Evolutionary conservation across 352 stramenopile genomes (phyloP).

Genomic region (Nothophytophthora sp.): DNA sequence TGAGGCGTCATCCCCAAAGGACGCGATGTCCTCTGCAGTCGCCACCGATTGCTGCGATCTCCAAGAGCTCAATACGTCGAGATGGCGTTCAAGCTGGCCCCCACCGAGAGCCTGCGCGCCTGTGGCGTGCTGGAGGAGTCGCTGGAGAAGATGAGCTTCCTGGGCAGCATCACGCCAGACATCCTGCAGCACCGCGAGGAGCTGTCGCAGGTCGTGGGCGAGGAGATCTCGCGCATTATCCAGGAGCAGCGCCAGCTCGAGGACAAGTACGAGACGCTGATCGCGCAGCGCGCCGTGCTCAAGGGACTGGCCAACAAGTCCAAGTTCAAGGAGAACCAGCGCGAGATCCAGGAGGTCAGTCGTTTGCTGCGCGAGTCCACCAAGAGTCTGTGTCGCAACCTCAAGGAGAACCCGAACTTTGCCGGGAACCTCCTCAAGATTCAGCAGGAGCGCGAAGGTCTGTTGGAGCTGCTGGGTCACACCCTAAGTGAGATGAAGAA

Average conservation of each 20-base stretch:
- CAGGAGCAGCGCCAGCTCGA: constrained; percentile 89
- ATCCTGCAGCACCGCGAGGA: constrained; percentile 93
- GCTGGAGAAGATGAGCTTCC: constrained; percentile 90
- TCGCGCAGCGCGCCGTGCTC: constrained; percentile 80
- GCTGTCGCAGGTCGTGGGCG: constrained; percentile 90
- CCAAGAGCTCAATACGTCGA: constrained; percentile 2
- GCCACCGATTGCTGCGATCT: constrained; percentile 16
- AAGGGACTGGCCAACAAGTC: constrained; percentile 93
- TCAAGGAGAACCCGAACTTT: constrained; percentile 95
- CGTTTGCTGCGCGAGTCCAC: constrained; percentile 88
- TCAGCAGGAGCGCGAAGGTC: constrained; percentile 84
- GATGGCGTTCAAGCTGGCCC: constrained; percentile 62
- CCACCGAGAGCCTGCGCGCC: constrained; percentile 68
- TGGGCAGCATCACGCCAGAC: constrained; percentile 91
- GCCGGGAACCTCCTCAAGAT: constrained; percentile 92
- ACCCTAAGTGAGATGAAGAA: constrained; percentile 74
- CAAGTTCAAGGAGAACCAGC: constrained; percentile 94
- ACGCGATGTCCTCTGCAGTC: background rate
- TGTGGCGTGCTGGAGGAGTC: constrained; percentile 89
- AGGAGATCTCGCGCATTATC: constrained; percentile 94
- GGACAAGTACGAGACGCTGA: constrained; percentile 89
- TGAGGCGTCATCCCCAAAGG: constrained; percentile 7
- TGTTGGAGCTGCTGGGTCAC: constrained; percentile 75
- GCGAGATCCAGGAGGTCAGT: constrained; percentile 92
- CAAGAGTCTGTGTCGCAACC: constrained; percentile 90